These are phyloP conservation scores for Vaccinium vitisidaea DNA, from an alignment of 148 eudicot species.

Conservation along the genomic window DNA sequence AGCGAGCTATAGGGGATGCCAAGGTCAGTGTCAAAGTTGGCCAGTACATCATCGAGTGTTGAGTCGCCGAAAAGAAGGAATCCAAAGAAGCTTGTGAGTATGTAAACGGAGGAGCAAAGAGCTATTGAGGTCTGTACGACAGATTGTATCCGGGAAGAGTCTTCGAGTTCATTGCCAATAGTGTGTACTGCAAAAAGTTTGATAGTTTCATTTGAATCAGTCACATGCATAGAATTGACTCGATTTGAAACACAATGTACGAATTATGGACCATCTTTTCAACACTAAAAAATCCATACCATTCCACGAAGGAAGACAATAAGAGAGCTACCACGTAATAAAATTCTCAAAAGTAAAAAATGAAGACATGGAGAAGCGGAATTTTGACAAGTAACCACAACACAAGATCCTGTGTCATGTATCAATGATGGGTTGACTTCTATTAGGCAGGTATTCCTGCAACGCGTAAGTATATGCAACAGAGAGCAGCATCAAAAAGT, in stretches of 20 bases:
- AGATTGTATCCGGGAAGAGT: constrained; percentile 43
- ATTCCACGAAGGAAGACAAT: neutral
- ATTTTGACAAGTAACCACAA: neutral
- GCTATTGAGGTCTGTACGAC: constrained; percentile 58
- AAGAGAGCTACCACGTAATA: neutral
- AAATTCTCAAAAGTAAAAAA: neutral
- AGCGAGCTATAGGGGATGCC: constrained; percentile 55
- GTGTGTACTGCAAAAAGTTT: constrained; percentile 56
- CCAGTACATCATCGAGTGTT: constrained; percentile 67
- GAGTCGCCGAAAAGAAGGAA: constrained; percentile 68
- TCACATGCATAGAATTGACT: neutral
- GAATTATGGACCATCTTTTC: neutral
- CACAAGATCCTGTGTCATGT: neutral
- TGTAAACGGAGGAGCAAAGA: constrained; percentile 61
- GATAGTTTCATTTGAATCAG: neutral
- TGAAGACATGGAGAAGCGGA: neutral
- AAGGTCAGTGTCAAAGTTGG: constrained; percentile 69
- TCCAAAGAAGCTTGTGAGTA: constrained; percentile 72
- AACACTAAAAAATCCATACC: neutral
- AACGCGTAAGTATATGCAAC: neutral
- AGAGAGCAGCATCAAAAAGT: neutral
- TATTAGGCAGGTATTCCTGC: neutral
- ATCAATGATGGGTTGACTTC: neutral
- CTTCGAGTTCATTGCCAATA: constrained; percentile 71
- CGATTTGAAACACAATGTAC: neutral